A percentile compares a stretch with the other conserved stretches of the same genome.
phyloP scores from a whole-genome alignment of 2,329 filamentous ascomycete species.

The Aspergillus amoenus region DNA sequence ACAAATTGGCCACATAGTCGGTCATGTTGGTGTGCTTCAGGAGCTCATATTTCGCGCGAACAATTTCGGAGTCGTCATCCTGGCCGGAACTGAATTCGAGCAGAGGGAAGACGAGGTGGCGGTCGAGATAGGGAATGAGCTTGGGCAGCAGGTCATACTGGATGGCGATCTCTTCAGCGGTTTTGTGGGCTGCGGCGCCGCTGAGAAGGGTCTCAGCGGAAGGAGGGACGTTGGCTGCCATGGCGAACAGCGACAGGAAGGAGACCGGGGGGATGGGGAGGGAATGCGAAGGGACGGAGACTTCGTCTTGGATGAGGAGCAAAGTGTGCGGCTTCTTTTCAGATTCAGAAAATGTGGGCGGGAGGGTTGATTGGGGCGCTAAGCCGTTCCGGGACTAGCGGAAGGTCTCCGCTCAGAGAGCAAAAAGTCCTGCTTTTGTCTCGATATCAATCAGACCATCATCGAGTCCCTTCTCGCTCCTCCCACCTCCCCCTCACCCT shows the following conservation, averaged over 20 bases:
- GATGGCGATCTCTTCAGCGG: conserved; percentile 59
- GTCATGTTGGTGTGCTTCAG: conserved; percentile 99
- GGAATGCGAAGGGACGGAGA: conserved; percentile 15
- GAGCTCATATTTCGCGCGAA: conserved; percentile 85
- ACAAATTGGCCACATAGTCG: conserved; percentile 90
- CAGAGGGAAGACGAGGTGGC: conserved; percentile 93
- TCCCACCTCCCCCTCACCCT: not conserved
- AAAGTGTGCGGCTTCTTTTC: conserved; percentile 28
- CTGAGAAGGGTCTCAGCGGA: conserved; percentile 51
- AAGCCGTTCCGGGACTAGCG: conserved; percentile 28
- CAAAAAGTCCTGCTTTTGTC: conserved; percentile 23
- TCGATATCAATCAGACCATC: conserved; percentile 11
- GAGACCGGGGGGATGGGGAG: conserved; percentile 17
- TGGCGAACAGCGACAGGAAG: conserved; percentile 35
- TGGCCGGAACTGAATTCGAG: conserved; percentile 87
- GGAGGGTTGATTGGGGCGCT: conserved; percentile 32
- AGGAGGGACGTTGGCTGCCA: conserved; percentile 53
- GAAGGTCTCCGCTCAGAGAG: conserved; percentile 23
- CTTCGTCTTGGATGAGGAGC: conserved; percentile 8
- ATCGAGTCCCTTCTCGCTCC: conserved; percentile 3
- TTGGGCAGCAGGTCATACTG: conserved; percentile 82
- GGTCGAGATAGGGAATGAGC: conserved; percentile 87
- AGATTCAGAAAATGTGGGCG: conserved; percentile 32
- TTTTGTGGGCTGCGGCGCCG: conserved; percentile 47
- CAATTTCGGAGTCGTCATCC: conserved; percentile 74